A percentile compares a stretch with the other conserved stretches of the same genome.
phyloP scores from a whole-genome alignment of 148 eudicot genomes.

The Polygonum aviculare region DNA sequence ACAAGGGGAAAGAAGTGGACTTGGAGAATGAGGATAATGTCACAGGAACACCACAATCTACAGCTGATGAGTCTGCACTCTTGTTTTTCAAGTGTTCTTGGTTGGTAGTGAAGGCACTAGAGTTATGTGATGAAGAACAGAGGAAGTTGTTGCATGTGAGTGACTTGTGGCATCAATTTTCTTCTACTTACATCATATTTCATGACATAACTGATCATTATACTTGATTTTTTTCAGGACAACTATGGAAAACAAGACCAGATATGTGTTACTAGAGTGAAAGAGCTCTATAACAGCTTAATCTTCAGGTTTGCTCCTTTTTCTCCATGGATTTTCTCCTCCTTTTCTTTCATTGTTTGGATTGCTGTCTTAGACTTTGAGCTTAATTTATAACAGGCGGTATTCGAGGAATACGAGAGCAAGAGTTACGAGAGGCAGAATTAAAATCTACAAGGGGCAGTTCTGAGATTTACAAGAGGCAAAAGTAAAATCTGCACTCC shows the following conservation, averaged over 20 bases:
- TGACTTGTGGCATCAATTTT: neutral
- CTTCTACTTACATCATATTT: neutral
- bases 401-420: constrained; percentile 61
- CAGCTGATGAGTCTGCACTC: no score
- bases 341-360: neutral
- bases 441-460: constrained; percentile 10
- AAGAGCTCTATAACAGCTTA: no score
- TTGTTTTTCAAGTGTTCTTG: constrained; percentile 15
- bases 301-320: neutral
- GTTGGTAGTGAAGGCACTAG: constrained; percentile 39
- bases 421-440: constrained; percentile 65
- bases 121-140: constrained; percentile 61
- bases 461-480: no score
- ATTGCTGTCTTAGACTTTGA: neutral
- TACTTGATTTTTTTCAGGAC: no score
- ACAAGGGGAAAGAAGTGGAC: no score
- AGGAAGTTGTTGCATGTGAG: constrained; percentile 54
- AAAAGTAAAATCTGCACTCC: neutral
- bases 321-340: neutral
- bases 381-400: constrained; percentile 30
- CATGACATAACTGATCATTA: no score
- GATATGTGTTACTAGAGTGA: no score
- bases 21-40: no score
- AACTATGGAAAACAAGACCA: no score
- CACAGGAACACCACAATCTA: no score